phyloP scores from a whole-genome alignment of 2,329 filamentous ascomycete species.

The Coniochaeta hoffmannii region DNA sequence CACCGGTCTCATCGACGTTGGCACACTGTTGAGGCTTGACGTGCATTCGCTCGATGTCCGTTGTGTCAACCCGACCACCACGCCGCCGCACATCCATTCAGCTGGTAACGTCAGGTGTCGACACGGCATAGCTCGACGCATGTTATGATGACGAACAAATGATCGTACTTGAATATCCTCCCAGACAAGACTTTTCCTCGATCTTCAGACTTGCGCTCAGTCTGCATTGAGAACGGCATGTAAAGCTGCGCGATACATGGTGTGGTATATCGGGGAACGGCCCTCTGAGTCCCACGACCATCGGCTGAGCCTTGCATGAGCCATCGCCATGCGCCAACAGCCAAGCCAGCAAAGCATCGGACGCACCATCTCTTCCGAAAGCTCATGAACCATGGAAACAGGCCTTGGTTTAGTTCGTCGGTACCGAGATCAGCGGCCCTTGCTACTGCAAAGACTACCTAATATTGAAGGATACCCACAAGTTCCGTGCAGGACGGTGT shows the following conservation, averaged over 20 bases:
- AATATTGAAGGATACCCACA: neutral
- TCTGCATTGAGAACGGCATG: neutral
- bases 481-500: neutral
- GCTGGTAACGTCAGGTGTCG: neutral
- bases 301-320: neutral
- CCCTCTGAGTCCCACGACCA: neutral
- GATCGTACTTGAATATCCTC: too few relatives aligned
- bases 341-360: neutral
- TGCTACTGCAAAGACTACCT: neutral
- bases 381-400: neutral
- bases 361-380: neutral
- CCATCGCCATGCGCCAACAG: neutral
- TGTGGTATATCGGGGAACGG: neutral
- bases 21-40: neutral
- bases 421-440: neutral
- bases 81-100: too few relatives aligned
- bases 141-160: neutral
- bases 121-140: neutral
- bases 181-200: neutral
- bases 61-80: neutral
- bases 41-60: too few relatives aligned
- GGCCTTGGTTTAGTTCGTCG: neutral
- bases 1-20: neutral
- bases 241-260: neutral
- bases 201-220: neutral